Percentiles rank a stretch among this genome's conserved stretches.
Evolutionary conservation across 768 basidiomycete species (phyloP).

Genomic region (Leccinum sublutescens): DNA sequence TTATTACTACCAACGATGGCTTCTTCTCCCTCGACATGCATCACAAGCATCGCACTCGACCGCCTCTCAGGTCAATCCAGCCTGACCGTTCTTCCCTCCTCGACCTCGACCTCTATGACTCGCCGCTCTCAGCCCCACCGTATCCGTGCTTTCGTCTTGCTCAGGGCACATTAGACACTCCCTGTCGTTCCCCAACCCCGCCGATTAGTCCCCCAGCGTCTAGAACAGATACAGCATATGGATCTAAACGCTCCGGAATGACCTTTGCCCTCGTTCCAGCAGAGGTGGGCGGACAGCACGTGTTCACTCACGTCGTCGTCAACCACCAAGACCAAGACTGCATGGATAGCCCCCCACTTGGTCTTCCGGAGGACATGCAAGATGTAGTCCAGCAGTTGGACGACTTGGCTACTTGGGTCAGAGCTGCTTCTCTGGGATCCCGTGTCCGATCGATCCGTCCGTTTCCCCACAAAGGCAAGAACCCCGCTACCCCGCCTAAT

Average conservation of each 20-base stretch:
- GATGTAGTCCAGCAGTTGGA: constrained; percentile 28
- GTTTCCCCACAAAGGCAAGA: constrained; percentile 7
- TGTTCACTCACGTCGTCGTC: constrained; percentile 18
- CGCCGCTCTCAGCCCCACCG: background rate
- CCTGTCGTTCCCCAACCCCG: constrained; percentile 12
- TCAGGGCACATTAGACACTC: background rate
- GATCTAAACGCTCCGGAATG: constrained; percentile 21
- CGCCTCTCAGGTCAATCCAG: constrained; percentile 17
- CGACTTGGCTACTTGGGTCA: constrained; percentile 29
- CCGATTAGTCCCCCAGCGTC: constrained; percentile 18
- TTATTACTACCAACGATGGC: background rate
- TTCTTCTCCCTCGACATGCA: background rate
- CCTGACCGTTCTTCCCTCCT: background rate
- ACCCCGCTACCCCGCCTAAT: background rate
- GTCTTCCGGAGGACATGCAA: constrained; percentile 30
- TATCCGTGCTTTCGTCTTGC: background rate
- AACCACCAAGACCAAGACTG: background rate
- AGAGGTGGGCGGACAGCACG: constrained; percentile 11
- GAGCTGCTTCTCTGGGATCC: constrained; percentile 14
- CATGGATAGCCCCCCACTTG: background rate
- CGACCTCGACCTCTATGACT: background rate
- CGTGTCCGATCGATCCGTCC: background rate
- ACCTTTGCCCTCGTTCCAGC: constrained; percentile 17
- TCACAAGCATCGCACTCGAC: constrained; percentile 8
- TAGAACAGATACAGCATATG: constrained; percentile 1